Conservation (phyloP, 1,139 yeast genomes). For the Ogataea hybrid region DNA sequence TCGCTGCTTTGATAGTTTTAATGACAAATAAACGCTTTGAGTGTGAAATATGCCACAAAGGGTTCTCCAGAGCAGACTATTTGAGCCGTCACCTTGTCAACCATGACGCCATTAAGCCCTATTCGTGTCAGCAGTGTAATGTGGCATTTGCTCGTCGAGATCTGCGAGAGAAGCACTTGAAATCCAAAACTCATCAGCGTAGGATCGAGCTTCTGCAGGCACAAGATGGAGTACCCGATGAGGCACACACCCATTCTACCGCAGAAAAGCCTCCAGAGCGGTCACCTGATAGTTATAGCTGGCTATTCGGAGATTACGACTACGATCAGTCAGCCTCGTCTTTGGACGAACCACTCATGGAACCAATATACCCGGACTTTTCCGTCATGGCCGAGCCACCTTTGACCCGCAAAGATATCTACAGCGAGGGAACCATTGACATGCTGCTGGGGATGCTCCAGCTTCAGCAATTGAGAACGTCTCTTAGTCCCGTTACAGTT, state of each 20-base stretch:
- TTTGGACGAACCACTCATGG: neutral
- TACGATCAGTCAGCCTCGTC: conserved; percentile 1
- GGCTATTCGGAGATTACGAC: conserved; percentile 27
- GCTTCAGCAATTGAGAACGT: neutral
- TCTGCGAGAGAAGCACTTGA: conserved; percentile 18
- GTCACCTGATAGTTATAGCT: conserved; percentile 16
- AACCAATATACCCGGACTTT: neutral
- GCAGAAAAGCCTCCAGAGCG: neutral
- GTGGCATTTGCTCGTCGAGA: conserved; percentile 20
- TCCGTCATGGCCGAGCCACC: neutral
- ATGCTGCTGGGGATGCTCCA: neutral
- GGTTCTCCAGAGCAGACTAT: conserved; percentile 18
- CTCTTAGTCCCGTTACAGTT: conserved; percentile 5
- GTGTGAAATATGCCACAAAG: conserved; percentile 9
- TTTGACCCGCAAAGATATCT: too few species aligned
- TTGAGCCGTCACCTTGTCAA: conserved; percentile 20
- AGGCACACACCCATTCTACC: neutral
- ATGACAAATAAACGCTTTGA: conserved; percentile 7
- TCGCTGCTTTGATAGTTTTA: neutral
- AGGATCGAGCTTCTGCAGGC: conserved; percentile 10
- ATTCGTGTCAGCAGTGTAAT: conserved; percentile 16
- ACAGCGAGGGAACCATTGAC: neutral
- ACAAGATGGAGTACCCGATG: neutral
- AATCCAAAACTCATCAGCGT: conserved; percentile 14
- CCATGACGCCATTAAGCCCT: conserved; percentile 19